Conservation (phyloP, 2,329 filamentous ascomycete species). For the Colletotrichum liriopes region DNA sequence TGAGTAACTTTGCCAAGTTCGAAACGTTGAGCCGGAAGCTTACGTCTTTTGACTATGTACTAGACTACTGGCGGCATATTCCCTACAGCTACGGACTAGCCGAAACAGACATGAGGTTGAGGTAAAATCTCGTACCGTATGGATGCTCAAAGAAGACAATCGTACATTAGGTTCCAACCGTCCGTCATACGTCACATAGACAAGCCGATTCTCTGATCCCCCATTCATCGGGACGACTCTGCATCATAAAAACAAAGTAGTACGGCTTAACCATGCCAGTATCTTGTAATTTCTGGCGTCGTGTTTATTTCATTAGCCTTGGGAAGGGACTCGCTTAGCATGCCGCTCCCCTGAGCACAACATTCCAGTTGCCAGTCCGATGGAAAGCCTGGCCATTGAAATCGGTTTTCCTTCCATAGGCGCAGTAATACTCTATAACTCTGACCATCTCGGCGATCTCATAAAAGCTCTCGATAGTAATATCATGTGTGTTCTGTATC, state of each 20-base stretch:
- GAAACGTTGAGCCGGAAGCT: too few species aligned
- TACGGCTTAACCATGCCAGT: background rate
- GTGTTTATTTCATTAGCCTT: background rate
- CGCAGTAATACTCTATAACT: background rate
- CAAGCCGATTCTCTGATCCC: background rate
- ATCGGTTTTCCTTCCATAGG: accelerated
- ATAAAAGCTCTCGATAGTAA: background rate
- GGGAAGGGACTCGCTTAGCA: background rate
- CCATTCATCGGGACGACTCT: background rate
- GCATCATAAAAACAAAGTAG: background rate
- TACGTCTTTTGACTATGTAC: too few species aligned
- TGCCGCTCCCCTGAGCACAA: background rate
- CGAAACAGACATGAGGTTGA: too few species aligned
- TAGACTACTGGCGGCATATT: background rate
- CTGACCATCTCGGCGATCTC: background rate
- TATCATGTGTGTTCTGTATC: background rate
- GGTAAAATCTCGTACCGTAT: background rate
- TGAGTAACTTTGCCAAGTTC: too few species aligned
- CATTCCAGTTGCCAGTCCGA: constrained; percentile 1
- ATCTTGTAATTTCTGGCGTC: background rate
- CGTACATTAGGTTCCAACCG: too few species aligned
- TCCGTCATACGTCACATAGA: background rate
- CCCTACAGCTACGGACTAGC: background rate
- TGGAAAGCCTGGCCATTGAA: constrained; percentile 4
- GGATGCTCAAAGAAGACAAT: background rate